These are phyloP conservation scores for Gossypium lobatum DNA, from an alignment of 441 rosid species.

Conservation along the genomic window DNA sequence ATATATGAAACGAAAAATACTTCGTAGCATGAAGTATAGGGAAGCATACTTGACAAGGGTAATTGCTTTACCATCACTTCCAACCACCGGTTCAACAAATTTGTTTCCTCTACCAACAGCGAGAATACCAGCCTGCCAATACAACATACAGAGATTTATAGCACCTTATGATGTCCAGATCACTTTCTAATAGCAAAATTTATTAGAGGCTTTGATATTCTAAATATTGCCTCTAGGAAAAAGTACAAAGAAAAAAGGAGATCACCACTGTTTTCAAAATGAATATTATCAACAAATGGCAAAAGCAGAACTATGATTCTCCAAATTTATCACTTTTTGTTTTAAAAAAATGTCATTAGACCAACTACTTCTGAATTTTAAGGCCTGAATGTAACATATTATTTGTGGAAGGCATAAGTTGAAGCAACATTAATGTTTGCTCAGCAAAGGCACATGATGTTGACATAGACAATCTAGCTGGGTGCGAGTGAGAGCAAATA, in stretches of 20 bases:
- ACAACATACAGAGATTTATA: not conserved
- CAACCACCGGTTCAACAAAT: conserved; percentile 66
- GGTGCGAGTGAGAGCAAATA: not conserved
- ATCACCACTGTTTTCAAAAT: not conserved
- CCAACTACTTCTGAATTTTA: not conserved
- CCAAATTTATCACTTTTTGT: not conserved
- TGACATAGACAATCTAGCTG: not conserved
- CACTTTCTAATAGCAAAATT: not conserved
- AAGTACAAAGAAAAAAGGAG: not conserved
- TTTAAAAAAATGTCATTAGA: not conserved
- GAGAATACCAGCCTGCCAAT: conserved; percentile 86
- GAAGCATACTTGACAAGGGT: conserved; percentile 13
- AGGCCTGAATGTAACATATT: not conserved
- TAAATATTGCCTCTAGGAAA: not conserved
- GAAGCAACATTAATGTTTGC: not conserved
- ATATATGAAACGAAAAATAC: conserved; percentile 14
- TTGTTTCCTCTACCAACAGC: conserved; percentile 92
- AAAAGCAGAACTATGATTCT: not conserved
- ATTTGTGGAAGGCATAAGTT: not conserved
- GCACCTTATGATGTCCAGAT: not conserved
- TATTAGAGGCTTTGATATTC: not conserved
- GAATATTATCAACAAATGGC: not conserved
- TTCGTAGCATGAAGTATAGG: not conserved
- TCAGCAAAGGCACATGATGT: not conserved
- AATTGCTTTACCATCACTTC: conserved; percentile 63